These are phyloP conservation scores for Lactifluus echinatus DNA, from an alignment of 768 basidiomycete genomes.

Conservation along the genomic window DNA sequence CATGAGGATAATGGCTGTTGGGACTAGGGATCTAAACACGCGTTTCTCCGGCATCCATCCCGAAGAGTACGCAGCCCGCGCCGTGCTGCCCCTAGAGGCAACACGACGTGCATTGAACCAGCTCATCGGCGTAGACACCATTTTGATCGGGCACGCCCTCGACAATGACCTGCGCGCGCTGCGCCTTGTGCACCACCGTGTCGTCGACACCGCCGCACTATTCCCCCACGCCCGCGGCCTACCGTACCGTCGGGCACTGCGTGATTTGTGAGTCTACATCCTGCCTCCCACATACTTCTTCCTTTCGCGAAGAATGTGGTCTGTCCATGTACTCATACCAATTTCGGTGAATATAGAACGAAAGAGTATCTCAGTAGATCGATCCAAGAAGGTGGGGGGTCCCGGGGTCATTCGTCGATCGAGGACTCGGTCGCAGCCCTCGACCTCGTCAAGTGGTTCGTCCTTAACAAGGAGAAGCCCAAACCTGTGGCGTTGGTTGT, in stretches of 20 bases:
- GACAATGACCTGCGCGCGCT: constrained; percentile 93
- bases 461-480: constrained; percentile 49
- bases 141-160: constrained; percentile 83
- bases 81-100: constrained; percentile 55
- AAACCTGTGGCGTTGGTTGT: not conserved
- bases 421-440: constrained; percentile 88
- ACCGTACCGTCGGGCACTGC: constrained; percentile 70
- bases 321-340: not conserved
- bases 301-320: not conserved
- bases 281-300: not conserved
- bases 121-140: constrained; percentile 70
- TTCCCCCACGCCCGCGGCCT: constrained; percentile 79
- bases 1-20: not conserved
- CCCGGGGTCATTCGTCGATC: constrained; percentile 77
- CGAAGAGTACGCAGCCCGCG: constrained; percentile 44
- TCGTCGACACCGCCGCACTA: constrained; percentile 81
- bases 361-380: constrained; percentile 71
- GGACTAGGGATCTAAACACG: constrained; percentile 83
- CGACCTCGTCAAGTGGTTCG: constrained; percentile 78
- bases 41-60: constrained; percentile 78
- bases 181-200: constrained; percentile 74
- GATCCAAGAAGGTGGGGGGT: constrained; percentile 74
- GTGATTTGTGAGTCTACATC: constrained; percentile 78
- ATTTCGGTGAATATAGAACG: constrained; percentile 50
- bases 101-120: constrained; percentile 61